These are phyloP conservation scores for Venturia nashicola DNA, from an alignment of 2,329 filamentous ascomycete species.

Conservation along the genomic window DNA sequence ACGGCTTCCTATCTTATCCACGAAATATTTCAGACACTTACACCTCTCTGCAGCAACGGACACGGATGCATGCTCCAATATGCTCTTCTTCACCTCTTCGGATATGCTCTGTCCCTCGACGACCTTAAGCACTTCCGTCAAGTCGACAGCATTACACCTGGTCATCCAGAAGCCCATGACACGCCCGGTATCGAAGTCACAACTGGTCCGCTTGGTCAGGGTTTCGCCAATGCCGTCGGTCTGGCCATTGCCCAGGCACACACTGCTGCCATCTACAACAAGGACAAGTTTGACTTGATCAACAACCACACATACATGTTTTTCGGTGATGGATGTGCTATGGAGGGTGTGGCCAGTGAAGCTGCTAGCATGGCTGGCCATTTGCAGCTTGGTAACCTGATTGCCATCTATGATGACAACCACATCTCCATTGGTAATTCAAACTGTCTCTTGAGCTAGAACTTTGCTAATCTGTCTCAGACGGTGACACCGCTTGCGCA, in stretches of 20 bases:
- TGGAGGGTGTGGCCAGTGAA: slow-evolving; percentile 95
- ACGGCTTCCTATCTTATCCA: not conserved
- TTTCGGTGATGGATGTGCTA: slow-evolving; percentile 95
- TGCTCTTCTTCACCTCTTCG: slow-evolving; percentile 92
- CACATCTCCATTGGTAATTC: slow-evolving; percentile 69
- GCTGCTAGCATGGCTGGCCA: slow-evolving; percentile 88
- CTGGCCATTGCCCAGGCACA: slow-evolving; percentile 94
- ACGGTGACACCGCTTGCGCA: slow-evolving; percentile 88
- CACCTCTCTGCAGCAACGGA: slow-evolving; percentile 60
- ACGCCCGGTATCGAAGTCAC: slow-evolving; percentile 96
- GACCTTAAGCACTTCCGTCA: slow-evolving; percentile 96
- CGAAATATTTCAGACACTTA: not conserved
- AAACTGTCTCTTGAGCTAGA: not conserved
- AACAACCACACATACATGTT: slow-evolving; percentile 97
- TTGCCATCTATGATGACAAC: slow-evolving; percentile 97
- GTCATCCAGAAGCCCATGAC: slow-evolving; percentile 93
- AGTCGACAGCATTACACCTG: slow-evolving; percentile 75
- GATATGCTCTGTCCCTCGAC: slow-evolving; percentile 74
- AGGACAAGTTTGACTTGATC: slow-evolving; percentile 78
- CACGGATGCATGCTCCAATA: slow-evolving; percentile 99
- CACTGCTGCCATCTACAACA: slow-evolving; percentile 87
- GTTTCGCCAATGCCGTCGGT: slow-evolving; percentile 94
- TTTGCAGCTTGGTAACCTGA: slow-evolving; percentile 94
- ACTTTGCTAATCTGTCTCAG: slow-evolving; percentile 28
- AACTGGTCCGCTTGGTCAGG: slow-evolving; percentile 93